Conservation (phyloP, 371 early-diverging fungal genomes). For the Mucor circinelloides region DNA sequence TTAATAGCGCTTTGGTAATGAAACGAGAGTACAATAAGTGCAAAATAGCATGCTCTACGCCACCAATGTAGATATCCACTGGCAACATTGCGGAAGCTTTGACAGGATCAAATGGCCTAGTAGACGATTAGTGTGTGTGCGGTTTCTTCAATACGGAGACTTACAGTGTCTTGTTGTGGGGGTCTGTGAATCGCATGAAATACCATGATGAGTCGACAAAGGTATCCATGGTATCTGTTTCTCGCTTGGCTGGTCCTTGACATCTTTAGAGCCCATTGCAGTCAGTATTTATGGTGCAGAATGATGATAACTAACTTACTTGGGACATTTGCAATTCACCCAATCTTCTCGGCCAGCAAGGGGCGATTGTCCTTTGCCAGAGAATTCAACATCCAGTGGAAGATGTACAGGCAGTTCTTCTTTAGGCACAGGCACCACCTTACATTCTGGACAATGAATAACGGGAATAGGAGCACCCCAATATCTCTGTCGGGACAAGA, state of each 20-base stretch:
- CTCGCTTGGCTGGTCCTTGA: conserved; percentile 73
- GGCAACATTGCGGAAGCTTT: conserved; percentile 72
- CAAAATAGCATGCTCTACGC: conserved; percentile 92
- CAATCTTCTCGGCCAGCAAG: conserved; percentile 62
- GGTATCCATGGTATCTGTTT: conserved; percentile 95
- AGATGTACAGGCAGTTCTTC: conserved; percentile 80
- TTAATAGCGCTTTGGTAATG: conserved; percentile 78
- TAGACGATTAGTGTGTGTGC: not conserved
- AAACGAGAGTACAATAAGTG: conserved; percentile 96
- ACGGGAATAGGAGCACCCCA: conserved; percentile 99
- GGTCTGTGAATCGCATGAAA: conserved; percentile 83
- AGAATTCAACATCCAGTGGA: conserved; percentile 65
- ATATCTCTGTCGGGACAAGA: conserved; percentile 96
- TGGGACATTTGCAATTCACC: conserved; percentile 75
- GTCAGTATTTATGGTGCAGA: not conserved
- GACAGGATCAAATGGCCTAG: conserved; percentile 62
- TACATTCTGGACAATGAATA: conserved; percentile 84
- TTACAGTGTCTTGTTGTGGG: conserved; percentile 63
- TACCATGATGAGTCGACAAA: conserved; percentile 98
- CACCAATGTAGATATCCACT: conserved; percentile 93
- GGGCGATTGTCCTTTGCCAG: conserved; percentile 77
- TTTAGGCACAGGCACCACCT: conserved; percentile 85
- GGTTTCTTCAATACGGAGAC: not conserved
- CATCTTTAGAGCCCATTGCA: conserved; percentile 52
- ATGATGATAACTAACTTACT: conserved; percentile 65